Conservation (phyloP, 495 filamentous ascomycete species). For the Hypoxylon trugodes region DNA sequence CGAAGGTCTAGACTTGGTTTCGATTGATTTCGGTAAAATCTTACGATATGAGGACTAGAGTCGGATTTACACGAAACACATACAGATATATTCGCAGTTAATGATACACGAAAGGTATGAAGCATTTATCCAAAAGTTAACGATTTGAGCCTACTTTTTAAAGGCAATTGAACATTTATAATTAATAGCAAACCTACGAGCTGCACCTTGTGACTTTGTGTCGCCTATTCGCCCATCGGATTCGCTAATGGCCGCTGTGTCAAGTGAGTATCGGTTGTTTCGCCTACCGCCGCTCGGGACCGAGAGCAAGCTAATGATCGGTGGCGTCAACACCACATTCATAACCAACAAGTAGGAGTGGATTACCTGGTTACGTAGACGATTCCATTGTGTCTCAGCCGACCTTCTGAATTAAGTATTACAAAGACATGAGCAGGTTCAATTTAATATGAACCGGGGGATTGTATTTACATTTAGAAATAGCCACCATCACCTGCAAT, state of each 20-base stretch:
- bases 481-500: neutral
- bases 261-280: too few relatives aligned
- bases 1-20: constrained; percentile 17
- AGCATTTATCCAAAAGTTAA: too few relatives aligned
- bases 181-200: too few relatives aligned
- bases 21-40: constrained; percentile 3
- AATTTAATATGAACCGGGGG: neutral
- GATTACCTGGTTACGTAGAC: neutral
- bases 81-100: too few relatives aligned
- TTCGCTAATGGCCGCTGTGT: too few relatives aligned
- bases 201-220: constrained; percentile 1
- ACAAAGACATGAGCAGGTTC: neutral
- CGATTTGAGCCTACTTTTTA: too few relatives aligned
- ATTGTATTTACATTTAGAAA: constrained; percentile 14
- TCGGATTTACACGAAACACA: neutral
- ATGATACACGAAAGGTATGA: too few relatives aligned
- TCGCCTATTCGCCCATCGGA: neutral
- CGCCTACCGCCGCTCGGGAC: neutral
- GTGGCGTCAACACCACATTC: too few relatives aligned
- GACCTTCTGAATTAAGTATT: neutral
- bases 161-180: too few relatives aligned
- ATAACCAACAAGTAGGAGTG: too few relatives aligned
- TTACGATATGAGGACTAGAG: neutral
- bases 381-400: neutral
- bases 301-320: neutral